A percentile compares a stretch with the other conserved stretches of the same genome.
phyloP scores from a whole-genome alignment of 768 basidiomycete species.

The Mrakia hoshinonis region DNA sequence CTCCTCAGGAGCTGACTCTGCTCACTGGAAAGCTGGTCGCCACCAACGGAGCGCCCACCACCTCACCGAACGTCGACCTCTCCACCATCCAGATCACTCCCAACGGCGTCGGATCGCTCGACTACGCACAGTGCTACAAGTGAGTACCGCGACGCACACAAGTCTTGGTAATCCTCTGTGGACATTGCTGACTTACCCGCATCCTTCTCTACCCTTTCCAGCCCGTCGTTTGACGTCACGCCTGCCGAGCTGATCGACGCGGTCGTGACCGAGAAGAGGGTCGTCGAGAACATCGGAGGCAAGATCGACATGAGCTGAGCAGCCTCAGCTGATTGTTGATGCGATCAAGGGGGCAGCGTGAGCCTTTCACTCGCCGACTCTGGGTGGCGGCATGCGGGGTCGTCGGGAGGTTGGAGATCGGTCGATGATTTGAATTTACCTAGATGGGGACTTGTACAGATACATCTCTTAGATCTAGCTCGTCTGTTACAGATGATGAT shows the following conservation, averaged over 20 bases:
- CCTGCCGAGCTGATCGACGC: constrained; percentile 88
- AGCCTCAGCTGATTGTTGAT: too few relatives aligned
- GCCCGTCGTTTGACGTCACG: constrained; percentile 94
- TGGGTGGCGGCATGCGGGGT: too few relatives aligned
- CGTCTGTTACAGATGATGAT: too few relatives aligned
- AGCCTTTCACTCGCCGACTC: too few relatives aligned
- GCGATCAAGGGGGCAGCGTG: too few relatives aligned
- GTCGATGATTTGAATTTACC: too few relatives aligned
- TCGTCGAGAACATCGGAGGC: constrained; percentile 53
- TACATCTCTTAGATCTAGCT: too few relatives aligned
- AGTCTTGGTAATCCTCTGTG: background rate
- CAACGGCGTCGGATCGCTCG: constrained; percentile 40
- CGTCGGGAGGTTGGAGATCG: too few relatives aligned
- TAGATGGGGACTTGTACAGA: too few relatives aligned
- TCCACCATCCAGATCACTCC: constrained; percentile 81
- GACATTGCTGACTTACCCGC: background rate
- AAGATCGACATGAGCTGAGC: constrained; percentile 33
- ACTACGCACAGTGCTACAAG: constrained; percentile 37
- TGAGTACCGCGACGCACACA: too few relatives aligned
- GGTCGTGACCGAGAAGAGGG: constrained; percentile 90
- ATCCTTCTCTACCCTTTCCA: constrained; percentile 48
- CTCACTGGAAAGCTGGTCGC: constrained; percentile 74
- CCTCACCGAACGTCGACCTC: constrained; percentile 50
- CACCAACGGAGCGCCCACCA: constrained; percentile 39
- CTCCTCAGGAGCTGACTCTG: constrained; percentile 75